Base-by-base conservation (phyloP, 2,329 filamentous ascomycete genomes). In the Pyrenochaeta sp. region DNA sequence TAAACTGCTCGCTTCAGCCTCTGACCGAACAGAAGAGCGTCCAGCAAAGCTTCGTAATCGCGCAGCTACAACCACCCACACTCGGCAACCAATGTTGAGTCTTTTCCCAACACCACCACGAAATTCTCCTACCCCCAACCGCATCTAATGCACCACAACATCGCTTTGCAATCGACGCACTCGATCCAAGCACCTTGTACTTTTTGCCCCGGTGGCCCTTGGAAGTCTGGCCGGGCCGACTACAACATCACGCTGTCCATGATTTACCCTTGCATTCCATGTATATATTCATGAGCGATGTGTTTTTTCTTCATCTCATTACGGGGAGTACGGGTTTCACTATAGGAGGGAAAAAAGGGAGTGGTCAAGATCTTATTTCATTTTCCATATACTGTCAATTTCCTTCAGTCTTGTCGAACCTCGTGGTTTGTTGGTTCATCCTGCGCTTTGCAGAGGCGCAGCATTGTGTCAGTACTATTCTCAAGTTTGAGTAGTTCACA, bases 51-150 rank as follows among this genome's bases (percentile, higher is more conserved):
- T 43, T 21, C 60, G 66, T 15, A 53, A 37, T 23, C 61, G 67
- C 26, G 60, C 68, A 21, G 61, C 63, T 2, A 70, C 60, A 17
- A 59, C 60, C 4, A 61, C 56, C 29, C 60, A 56, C 26, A 27
- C 46, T n/a, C 53, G 51, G 26, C 55, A 45, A 30, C 54, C 53
- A 21, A 57, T 62, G 41, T 49, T 72, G 11, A 67, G 61, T 30
- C 59, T 72, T 17, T 72, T 72, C 24, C 69, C 69, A 3, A 44
- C 59, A 30, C 67, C 69, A 35, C 65, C 53, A 29, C 58, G 49
- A 13, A 44, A 41, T 15, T 38, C 41, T 6, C 53, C 36, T 36
- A 43, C 31, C 19, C 53, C 53, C 22, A 32, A 26, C 27, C 35
- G 30, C 21, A 40, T 46, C 4, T 54, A 34, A 36, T 18, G 11